These are phyloP conservation scores for Austroboletus eburneus DNA, from an alignment of 768 basidiomycete species.

Conservation along the genomic window DNA sequence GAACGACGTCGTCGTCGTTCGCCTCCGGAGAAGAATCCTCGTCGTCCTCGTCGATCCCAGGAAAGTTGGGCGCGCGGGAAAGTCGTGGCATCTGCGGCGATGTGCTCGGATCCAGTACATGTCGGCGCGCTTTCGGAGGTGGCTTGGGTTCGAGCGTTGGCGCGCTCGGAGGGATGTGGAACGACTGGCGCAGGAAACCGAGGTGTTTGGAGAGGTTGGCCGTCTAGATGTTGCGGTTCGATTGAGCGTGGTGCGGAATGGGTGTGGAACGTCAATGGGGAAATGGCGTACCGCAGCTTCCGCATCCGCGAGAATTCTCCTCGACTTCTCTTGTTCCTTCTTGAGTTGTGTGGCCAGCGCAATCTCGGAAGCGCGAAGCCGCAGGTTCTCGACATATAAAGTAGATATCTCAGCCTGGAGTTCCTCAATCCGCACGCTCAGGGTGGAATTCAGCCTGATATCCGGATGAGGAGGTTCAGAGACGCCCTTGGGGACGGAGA, in stretches of 20 bases:
- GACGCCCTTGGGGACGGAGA: not conserved
- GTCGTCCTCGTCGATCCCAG: slow-evolving; percentile 66
- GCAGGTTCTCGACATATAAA: slow-evolving; percentile 80
- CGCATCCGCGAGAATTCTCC: slow-evolving; percentile 65
- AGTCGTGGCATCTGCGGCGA: slow-evolving; percentile 53
- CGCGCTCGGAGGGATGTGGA: slow-evolving; percentile 42
- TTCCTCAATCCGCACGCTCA: slow-evolving; percentile 81
- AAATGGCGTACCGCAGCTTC: slow-evolving; percentile 61
- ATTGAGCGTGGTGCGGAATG: too few species aligned
- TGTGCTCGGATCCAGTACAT: slow-evolving; percentile 37
- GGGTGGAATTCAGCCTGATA: slow-evolving; percentile 74
- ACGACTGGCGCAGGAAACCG: slow-evolving; percentile 57
- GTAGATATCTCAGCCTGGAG: slow-evolving; percentile 77
- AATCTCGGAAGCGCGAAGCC: slow-evolving; percentile 77
- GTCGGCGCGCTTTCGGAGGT: slow-evolving; percentile 49
- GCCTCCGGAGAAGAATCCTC: slow-evolving; percentile 43
- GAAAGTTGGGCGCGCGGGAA: slow-evolving; percentile 61
- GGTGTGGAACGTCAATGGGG: not conserved
- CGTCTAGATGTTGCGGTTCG: slow-evolving; percentile 48
- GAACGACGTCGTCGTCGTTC: slow-evolving; percentile 38
- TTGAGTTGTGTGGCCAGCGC: slow-evolving; percentile 71
- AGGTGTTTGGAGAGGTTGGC: slow-evolving; percentile 63
- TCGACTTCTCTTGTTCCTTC: slow-evolving; percentile 74
- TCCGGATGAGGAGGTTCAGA: slow-evolving; percentile 6
- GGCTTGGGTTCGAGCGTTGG: slow-evolving; percentile 37